Evolutionary conservation across 2,329 filamentous ascomycete species (phyloP), one percentile per base, ranked within the genome.

Genomic region (Claviceps sp.): DNA sequence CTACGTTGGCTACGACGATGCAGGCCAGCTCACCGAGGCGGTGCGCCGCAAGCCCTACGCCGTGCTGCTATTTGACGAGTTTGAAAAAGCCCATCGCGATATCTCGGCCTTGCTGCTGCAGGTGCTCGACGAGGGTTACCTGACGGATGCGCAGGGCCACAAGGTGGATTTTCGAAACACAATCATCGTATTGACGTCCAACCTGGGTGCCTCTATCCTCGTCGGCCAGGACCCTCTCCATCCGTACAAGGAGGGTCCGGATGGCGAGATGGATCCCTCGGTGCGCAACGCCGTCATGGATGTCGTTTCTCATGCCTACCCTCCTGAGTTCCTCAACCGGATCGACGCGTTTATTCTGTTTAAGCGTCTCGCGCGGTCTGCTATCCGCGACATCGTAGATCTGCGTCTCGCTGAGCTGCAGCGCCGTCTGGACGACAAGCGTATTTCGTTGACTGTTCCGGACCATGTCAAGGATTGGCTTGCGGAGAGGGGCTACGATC

Each of bases 301-400:
- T 61, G 82, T 94, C 16, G 90, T 97, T 1, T 75, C 84, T 17
- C 68, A 75, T 8, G 74, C 72, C 50, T 84, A 96, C 64, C 82
- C 91, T 5, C 93, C 93, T 3, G 93, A 97, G 65, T 98, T 97
- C 74, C 78, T 97, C 57, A 97, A 98, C 71, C 81, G 93, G 19
- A 89, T 97, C 56, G 91, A 97, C 68, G 91, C 94, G 55, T 96
- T 97, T 71, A 96, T 97, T 65, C 73, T 97, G 63, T 97, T 97
- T 76, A 91, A 90, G 69, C 81, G 91, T 8, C 78, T 97, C 2
- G 87, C 88, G 1, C 77, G 77, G 34, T 73, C 76, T 17, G 90
- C 91, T 16, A 77, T 97, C 52, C 78, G 89, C 34, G 90, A 95
- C 62, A 97, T 97, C 57, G 89, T 96, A 48, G 89, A 97, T 62